phyloP scores from a whole-genome alignment of 2,329 filamentous ascomycete species.

The Neonectria hederae region DNA sequence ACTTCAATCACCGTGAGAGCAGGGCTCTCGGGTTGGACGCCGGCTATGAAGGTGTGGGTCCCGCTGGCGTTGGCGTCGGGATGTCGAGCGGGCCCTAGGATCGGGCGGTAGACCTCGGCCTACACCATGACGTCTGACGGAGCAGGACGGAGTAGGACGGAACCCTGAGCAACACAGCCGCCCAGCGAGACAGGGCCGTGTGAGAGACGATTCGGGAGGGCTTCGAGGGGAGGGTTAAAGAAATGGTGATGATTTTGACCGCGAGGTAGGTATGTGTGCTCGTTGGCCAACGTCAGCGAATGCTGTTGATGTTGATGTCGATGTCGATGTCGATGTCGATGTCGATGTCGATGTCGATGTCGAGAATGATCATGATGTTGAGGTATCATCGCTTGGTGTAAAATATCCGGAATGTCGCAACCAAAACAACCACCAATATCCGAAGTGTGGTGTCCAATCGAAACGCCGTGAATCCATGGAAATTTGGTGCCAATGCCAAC shows the following conservation, averaged over 20 bases:
- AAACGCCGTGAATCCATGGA: constrained; percentile 16
- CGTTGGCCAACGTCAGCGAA: background rate
- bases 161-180: constrained; percentile 3
- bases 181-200: background rate
- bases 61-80: constrained; percentile 9
- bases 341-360: constrained; percentile 1
- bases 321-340: background rate
- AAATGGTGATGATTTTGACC: background rate
- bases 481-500: constrained; percentile 9
- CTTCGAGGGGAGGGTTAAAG: constrained; percentile 3
- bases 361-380: background rate
- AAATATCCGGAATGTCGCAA: background rate
- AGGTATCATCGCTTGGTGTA: constrained; percentile 4
- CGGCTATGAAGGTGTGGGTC: constrained; percentile 32
- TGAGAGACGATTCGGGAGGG: constrained; percentile 7
- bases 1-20: constrained; percentile 40
- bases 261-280: background rate
- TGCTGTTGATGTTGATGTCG: background rate
- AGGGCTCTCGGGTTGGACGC: constrained; percentile 27
- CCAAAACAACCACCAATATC: constrained; percentile 12
- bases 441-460: constrained; percentile 9
- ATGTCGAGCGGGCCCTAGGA: constrained; percentile 7
- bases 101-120: constrained; percentile 39
- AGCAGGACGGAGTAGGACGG: constrained; percentile 21
- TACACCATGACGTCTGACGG: constrained; percentile 29